Evolutionary conservation across 2,329 filamentous ascomycete species (phyloP).

Genomic region (Ophiocordyceps australis): DNA sequence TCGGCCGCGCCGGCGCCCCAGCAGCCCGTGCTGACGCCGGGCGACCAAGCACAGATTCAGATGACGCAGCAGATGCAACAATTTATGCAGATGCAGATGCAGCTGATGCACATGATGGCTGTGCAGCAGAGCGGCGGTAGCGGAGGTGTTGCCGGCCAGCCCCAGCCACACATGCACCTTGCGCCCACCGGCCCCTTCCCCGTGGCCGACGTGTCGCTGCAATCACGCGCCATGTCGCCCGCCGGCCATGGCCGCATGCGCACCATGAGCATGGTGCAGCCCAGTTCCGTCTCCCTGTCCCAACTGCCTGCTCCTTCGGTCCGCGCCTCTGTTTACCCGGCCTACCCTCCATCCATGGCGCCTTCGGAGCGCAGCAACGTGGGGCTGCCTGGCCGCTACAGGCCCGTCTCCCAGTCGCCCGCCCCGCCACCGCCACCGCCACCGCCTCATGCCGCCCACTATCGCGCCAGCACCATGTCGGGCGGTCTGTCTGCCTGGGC

Average conservation of each 20-base stretch:
- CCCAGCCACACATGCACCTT: conserved; percentile 8
- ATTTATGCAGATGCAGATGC: conserved; percentile 90
- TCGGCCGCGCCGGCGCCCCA: conserved; percentile 13
- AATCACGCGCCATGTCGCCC: conserved; percentile 26
- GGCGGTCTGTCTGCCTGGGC: conserved; percentile 15
- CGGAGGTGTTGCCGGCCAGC: conserved; percentile 11
- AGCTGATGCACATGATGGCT: conserved; percentile 76
- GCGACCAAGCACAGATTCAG: conserved; percentile 59
- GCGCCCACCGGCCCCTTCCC: conserved; percentile 9
- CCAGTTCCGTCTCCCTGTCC: conserved; percentile 38
- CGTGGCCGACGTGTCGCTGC: conserved; percentile 23
- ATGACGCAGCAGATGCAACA: conserved; percentile 72
- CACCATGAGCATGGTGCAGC: conserved; percentile 74
- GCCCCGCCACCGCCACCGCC: no score
- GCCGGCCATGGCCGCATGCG: conserved; percentile 33
- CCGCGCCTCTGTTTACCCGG: conserved; percentile 21
- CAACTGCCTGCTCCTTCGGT: conserved; percentile 12
- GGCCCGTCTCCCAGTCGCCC: conserved; percentile 60
- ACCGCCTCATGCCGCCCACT: conserved; percentile 10
- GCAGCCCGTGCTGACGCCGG: conserved; percentile 30
- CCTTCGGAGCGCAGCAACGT: conserved; percentile 92
- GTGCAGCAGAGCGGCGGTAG: conserved; percentile 14
- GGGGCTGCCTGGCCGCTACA: conserved; percentile 75
- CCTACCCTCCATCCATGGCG: conserved; percentile 80
- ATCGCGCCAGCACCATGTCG: conserved; percentile 15